These are phyloP conservation scores for Metschnikowia lachancei DNA, from an alignment of 805 yeast species.

Conservation along the genomic window DNA sequence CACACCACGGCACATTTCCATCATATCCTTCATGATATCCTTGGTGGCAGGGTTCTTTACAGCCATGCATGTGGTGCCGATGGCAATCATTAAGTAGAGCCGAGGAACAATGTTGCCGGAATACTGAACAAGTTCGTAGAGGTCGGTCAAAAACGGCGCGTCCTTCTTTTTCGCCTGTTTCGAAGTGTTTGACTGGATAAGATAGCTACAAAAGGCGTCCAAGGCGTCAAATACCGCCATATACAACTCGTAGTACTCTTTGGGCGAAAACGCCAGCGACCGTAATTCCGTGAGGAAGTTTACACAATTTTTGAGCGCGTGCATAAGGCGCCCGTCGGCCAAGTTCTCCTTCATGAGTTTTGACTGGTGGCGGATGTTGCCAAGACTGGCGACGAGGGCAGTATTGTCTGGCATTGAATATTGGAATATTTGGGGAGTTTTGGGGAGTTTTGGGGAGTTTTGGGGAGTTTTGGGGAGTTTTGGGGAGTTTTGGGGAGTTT, in stretches of 20 bases:
- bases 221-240: conserved; percentile 80
- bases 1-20: conserved; percentile 96
- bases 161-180: conserved; percentile 44
- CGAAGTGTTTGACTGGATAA: conserved; percentile 64
- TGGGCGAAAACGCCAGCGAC: conserved; percentile 73
- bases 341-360: conserved; percentile 73
- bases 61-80: conserved; percentile 85
- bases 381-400: conserved; percentile 23
- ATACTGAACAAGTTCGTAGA: conserved; percentile 92
- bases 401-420: conserved; percentile 16
- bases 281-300: conserved; percentile 78
- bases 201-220: conserved; percentile 59
- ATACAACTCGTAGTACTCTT: conserved; percentile 90
- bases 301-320: conserved; percentile 84
- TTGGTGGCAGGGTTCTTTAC: conserved; percentile 72
- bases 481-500: no score
- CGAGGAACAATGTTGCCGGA: conserved; percentile 93
- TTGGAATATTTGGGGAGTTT: no score
- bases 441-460: not conserved
- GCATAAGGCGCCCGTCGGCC: conserved; percentile 66
- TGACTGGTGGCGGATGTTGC: conserved; percentile 64
- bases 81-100: conserved; percentile 89
- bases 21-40: conserved; percentile 92
- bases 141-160: conserved; percentile 62
- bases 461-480: not conserved